Evolutionary conservation across 495 filamentous ascomycete genomes (phyloP), one percentile per base, ranked within the genome.

Genomic region (Massariosphaeria phaeospora): DNA sequence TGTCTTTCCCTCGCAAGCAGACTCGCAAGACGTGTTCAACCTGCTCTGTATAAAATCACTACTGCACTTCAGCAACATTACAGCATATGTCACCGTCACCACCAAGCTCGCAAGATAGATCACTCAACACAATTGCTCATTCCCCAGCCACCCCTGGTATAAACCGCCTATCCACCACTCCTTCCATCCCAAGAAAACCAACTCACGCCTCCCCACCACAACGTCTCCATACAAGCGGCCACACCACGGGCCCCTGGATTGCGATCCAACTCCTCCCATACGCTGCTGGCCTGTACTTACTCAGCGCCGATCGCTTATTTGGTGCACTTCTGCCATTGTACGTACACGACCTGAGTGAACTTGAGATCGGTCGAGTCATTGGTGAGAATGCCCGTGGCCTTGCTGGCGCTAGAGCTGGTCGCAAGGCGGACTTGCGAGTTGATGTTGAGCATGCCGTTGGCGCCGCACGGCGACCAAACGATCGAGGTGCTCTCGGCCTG

Each of bases 311-410:
- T n/a, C n/a, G 1, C 43, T 20, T 48, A 52, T 29, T 48, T 54
- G 3, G n/a, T 55, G 56, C 61, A 64, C 30, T 29, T 50, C 53
- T 64, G 57, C 61, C 56, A 64, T 31, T 53, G 38, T 18, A 61
- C 53, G 40, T 64, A 64, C 52, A 64, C 60, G 27, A 69, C 56
- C 52, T 68, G 70, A 3, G 61, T 64, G 51, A 72, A 66, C 59
- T 72, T 72, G 52, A 65, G 63, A 54, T 72, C 69, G 27, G 66
- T 59, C 26, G 68, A 69, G 48, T 73, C 71, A 33, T 66, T 66
- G 33, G 69, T 74, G 49, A 74, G 55, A n/a, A 68, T 52, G n/a
- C 69, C 68, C 23, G 44, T 52, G 11, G 44, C 56, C n/a, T n/a
- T n/a, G 18, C 42, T 48, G 21, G 57, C 61, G 46, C 52, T 53